A percentile compares a stretch with the other conserved stretches of the same genome.
Evolutionary conservation across 2,329 filamentous ascomycete genomes (phyloP).

Genomic region (Epichloe scottii): DNA sequence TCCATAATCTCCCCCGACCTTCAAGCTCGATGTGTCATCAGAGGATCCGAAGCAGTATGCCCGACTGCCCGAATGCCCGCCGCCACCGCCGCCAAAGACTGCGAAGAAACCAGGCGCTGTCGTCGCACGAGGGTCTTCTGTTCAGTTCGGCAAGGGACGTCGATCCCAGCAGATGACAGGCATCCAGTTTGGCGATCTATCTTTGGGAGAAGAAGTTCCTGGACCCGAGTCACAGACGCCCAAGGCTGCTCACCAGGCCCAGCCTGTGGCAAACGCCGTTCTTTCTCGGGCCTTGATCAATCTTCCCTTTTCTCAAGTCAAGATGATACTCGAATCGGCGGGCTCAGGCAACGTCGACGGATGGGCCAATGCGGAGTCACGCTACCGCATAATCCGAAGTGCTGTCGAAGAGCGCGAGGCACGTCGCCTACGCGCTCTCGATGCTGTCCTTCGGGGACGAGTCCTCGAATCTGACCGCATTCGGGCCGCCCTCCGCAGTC

Average conservation of each 20-base stretch:
- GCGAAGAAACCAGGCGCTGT: constrained; percentile 10
- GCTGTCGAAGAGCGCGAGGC: constrained; percentile 46
- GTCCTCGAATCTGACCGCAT: constrained; percentile 25
- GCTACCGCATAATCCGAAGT: constrained; percentile 34
- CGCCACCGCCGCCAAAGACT: constrained; percentile 6
- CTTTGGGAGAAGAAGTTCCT: constrained; percentile 20
- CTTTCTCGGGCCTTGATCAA: constrained; percentile 59
- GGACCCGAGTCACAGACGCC: constrained; percentile 19
- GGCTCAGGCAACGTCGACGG: constrained; percentile 38
- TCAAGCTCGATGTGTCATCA: constrained; percentile 41
- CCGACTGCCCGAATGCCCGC: constrained; percentile 23
- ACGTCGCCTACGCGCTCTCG: constrained; percentile 34
- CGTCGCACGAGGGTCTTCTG: constrained; percentile 25
- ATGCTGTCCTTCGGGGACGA: constrained; percentile 25
- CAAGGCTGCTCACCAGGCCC: constrained; percentile 13
- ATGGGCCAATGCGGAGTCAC: constrained; percentile 34
- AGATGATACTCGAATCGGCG: constrained; percentile 49
- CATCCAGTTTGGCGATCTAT: constrained; percentile 61
- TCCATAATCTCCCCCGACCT: constrained; percentile 47
- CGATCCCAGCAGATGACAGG: constrained; percentile 42
- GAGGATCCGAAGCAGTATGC: constrained; percentile 23
- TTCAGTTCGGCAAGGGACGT: constrained; percentile 23
- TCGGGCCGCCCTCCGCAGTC: constrained; percentile 23
- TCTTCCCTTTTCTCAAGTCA: constrained; percentile 54
- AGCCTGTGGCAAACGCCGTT: constrained; percentile 28